phyloP scores from a whole-genome alignment of 192 early-diverging fungal genomes.

The Funneliformis mosseae region DNA sequence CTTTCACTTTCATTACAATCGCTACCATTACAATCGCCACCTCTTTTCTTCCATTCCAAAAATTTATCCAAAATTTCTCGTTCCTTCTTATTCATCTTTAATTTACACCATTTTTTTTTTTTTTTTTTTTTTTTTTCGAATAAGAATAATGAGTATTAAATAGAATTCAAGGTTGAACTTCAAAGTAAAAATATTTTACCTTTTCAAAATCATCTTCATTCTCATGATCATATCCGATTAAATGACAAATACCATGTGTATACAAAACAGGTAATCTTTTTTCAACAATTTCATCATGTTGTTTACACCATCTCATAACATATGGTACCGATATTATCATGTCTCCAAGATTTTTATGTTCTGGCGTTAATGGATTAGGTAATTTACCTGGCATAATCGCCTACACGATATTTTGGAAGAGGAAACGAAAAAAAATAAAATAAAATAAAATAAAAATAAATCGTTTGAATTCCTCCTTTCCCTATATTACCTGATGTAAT shows the following conservation, averaged over 20 bases:
- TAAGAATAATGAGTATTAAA: not conserved
- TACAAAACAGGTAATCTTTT: slow-evolving; percentile 58
- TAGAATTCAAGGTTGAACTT: too few relatives aligned
- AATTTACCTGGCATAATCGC: slow-evolving; percentile 42
- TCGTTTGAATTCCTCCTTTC: not conserved
- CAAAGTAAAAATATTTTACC: slow-evolving; percentile 28
- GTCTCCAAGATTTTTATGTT: slow-evolving; percentile 62
- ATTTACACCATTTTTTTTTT: too few relatives aligned
- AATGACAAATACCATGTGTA: slow-evolving; percentile 67
- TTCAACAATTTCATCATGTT: slow-evolving; percentile 47
- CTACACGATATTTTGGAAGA: slow-evolving; percentile 7
- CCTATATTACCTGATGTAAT: slow-evolving; percentile 48
- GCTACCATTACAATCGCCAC: not conserved
- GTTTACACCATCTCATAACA: slow-evolving; percentile 52
- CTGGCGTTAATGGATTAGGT: slow-evolving; percentile 44
- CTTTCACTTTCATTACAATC: not conserved
- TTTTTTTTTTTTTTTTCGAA: too few relatives aligned
- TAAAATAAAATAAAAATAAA: not conserved
- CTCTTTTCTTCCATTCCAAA: slow-evolving; percentile 15
- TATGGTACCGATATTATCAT: slow-evolving; percentile 62
- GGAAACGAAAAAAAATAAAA: not conserved
- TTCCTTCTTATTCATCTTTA: slow-evolving; percentile 26
- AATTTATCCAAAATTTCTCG: slow-evolving; percentile 24
- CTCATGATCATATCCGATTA: slow-evolving; percentile 70
- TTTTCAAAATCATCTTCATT: slow-evolving; percentile 45